Evolutionary conservation across 2,329 filamentous ascomycete species (phyloP).

Genomic region (Furcasterigmium sp.): DNA sequence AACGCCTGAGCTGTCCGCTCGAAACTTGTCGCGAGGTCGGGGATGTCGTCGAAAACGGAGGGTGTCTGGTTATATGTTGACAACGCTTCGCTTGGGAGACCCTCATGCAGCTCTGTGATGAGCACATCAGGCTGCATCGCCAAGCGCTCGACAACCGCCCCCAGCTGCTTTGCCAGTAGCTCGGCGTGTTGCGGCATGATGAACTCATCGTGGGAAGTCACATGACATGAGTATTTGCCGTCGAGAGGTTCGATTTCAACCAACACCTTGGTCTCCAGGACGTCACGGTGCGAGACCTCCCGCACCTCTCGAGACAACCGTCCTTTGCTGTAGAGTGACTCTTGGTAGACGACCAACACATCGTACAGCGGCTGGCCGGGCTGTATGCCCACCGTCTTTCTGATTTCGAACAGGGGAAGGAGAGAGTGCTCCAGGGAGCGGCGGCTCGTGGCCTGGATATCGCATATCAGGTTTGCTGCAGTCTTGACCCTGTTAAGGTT

Average conservation of each 20-base stretch:
- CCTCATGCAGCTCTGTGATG: neutral
- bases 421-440: constrained; percentile 58
- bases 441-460: constrained; percentile 61
- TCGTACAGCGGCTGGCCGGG: constrained; percentile 64
- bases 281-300: constrained; percentile 60
- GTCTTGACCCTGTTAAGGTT: constrained; percentile 46
- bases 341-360: constrained; percentile 78
- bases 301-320: constrained; percentile 29
- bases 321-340: constrained; percentile 48
- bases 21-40: constrained; percentile 47
- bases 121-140: constrained; percentile 5
- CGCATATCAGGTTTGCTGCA: constrained; percentile 55
- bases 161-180: constrained; percentile 57
- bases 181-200: constrained; percentile 52
- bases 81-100: constrained; percentile 25
- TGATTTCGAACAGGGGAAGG: constrained; percentile 65
- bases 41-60: constrained; percentile 22
- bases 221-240: constrained; percentile 33
- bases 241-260: constrained; percentile 67
- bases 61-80: constrained; percentile 45
- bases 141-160: constrained; percentile 35
- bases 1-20: constrained; percentile 41
- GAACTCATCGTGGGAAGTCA: constrained; percentile 40
- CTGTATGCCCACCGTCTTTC: constrained; percentile 49
- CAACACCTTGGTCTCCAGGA: constrained; percentile 69